Evolutionary conservation across 305 asterid species (phyloP).

Genomic region (Fraxinus ornus): DNA sequence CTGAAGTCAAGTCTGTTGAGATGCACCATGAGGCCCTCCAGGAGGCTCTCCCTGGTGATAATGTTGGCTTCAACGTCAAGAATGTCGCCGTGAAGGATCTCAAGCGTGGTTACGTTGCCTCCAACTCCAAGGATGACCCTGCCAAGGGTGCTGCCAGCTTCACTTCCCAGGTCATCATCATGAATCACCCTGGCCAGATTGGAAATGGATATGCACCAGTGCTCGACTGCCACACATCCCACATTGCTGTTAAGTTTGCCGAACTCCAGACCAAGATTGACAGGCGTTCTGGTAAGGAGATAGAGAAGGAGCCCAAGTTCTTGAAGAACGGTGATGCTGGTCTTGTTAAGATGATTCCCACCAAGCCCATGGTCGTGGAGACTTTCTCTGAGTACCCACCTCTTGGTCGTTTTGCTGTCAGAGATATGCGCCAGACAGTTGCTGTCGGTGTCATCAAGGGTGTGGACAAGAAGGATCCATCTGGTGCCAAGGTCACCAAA

Average conservation of each 20-base stretch:
- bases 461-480: neutral
- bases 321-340: conserved; percentile 68
- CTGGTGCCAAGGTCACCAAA: neutral
- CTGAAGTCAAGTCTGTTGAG: neutral
- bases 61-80: conserved; percentile 34
- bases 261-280: neutral
- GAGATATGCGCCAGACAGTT: neutral
- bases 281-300: neutral
- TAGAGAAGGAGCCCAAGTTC: conserved; percentile 32
- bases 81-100: conserved; percentile 53
- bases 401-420: neutral
- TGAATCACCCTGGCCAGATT: neutral
- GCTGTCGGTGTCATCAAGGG: neutral
- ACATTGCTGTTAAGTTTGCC: neutral
- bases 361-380: conserved; percentile 72
- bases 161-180: neutral
- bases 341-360: conserved; percentile 57
- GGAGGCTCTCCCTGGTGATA: neutral
- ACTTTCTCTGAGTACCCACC: conserved; percentile 38
- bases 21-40: neutral
- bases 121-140: neutral
- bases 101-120: conserved; percentile 48
- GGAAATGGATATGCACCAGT: neutral
- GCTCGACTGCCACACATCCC: neutral
- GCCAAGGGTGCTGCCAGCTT: neutral